These are phyloP conservation scores for Saccharomycopsis guyanensis DNA, from an alignment of 805 yeast species.

Conservation along the genomic window DNA sequence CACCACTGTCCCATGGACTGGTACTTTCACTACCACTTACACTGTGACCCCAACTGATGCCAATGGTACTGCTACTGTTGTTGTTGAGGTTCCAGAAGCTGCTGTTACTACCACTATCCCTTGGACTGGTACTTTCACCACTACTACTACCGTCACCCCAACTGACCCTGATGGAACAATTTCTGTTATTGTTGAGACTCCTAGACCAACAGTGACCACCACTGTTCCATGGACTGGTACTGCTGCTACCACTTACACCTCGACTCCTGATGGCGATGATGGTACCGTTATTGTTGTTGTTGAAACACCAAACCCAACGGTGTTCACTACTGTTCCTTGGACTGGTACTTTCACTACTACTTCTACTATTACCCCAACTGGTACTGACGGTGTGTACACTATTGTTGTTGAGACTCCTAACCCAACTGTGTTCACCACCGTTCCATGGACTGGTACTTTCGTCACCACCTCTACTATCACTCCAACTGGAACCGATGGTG, in stretches of 20 bases:
- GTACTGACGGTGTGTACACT: constrained; percentile 4
- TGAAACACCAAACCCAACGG: background rate
- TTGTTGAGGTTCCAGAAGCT: background rate
- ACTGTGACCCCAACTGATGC: too few species aligned
- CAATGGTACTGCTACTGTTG: constrained; percentile 1
- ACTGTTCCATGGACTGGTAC: constrained; percentile 9
- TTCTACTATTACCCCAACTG: background rate
- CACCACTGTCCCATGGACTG: constrained; percentile 7
- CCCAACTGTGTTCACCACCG: constrained; percentile 1
- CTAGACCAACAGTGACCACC: background rate
- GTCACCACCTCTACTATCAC: background rate
- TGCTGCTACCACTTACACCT: background rate
- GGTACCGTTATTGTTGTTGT: background rate
- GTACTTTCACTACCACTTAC: constrained; percentile 5
- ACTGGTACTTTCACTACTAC: background rate
- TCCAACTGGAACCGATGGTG: background rate
- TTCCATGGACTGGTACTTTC: constrained; percentile 2
- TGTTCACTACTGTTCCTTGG: background rate
- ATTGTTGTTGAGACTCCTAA: constrained; percentile 6
- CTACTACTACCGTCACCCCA: too few species aligned
- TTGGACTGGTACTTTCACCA: constrained; percentile 10
- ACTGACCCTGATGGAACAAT: background rate
- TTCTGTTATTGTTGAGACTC: constrained; percentile 1
- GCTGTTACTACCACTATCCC: constrained; percentile 1
- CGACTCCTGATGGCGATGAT: background rate